A percentile compares a stretch with the other conserved stretches of the same genome.
Conservation (phyloP, 805 yeast genomes). For the Candida cerambycidarum region DNA sequence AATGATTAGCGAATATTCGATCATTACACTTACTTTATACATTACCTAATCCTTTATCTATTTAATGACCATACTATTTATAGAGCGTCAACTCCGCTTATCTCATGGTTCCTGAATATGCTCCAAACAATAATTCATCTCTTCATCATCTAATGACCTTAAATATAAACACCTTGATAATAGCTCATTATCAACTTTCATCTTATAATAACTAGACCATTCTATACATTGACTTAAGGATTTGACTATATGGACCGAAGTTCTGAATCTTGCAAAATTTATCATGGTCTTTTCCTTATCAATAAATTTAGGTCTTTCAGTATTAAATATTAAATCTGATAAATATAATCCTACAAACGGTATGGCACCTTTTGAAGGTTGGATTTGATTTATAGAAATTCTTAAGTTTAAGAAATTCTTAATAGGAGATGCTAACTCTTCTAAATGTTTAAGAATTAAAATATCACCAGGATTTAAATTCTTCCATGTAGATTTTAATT, state of each 20-base stretch:
- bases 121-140: constrained; percentile 45
- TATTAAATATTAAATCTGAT: constrained; percentile 77
- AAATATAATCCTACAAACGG: constrained; percentile 88
- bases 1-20: too few relatives aligned
- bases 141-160: constrained; percentile 69
- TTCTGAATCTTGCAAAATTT: constrained; percentile 75
- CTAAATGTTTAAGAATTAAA: constrained; percentile 63
- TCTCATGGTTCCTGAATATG: background rate
- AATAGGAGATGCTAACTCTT: constrained; percentile 69
- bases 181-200: constrained; percentile 58
- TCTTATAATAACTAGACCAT: constrained; percentile 71
- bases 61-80: too few relatives aligned
- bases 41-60: too few relatives aligned
- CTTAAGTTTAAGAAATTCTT: constrained; percentile 72
- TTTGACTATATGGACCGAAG: constrained; percentile 74
- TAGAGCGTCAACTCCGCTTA: too few relatives aligned
- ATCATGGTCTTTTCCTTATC: constrained; percentile 44
- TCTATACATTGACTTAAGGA: constrained; percentile 78
- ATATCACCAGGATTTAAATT: constrained; percentile 70
- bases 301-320: constrained; percentile 56
- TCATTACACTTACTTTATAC: too few relatives aligned
- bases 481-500: constrained; percentile 71
- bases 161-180: constrained; percentile 83
- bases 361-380: constrained; percentile 71
- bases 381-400: constrained; percentile 56